Conservation (phyloP, 495 filamentous ascomycete genomes). For the Neurospora tetraspora region DNA sequence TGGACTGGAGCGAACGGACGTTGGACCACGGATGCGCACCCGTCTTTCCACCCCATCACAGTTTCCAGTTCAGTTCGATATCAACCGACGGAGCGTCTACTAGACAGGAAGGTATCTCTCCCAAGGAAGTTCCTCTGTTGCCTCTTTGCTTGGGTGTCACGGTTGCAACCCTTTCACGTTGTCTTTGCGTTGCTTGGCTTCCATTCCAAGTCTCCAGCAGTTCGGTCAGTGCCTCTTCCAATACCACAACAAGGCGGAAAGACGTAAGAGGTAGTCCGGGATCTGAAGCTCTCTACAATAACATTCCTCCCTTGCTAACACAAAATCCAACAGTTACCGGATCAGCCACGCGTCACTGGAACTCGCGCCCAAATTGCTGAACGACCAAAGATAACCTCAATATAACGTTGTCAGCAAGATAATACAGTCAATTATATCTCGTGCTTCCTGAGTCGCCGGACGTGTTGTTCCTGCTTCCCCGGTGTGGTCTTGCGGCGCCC, state of each 20-base stretch:
- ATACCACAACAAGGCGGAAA: not conserved
- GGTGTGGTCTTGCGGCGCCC: slow-evolving; percentile 5
- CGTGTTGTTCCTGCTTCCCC: slow-evolving; percentile 7
- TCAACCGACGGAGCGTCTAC: not conserved
- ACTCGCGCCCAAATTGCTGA: not conserved
- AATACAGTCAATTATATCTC: not conserved
- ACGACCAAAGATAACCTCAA: not conserved
- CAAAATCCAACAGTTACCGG: not conserved
- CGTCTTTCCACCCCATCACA: not conserved
- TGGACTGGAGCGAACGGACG: not conserved
- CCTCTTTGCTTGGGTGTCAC: not conserved
- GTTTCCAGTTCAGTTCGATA: not conserved
- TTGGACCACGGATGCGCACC: not conserved
- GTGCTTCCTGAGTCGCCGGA: slow-evolving; percentile 1
- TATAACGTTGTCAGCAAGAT: not conserved
- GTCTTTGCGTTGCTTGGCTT: not conserved
- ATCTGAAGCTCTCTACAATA: not conserved
- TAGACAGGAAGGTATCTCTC: not conserved
- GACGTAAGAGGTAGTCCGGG: not conserved
- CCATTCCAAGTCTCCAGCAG: not conserved
- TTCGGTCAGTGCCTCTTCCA: not conserved
- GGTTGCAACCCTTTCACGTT: not conserved
- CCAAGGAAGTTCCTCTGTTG: not conserved
- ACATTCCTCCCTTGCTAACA: not conserved
- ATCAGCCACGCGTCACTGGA: not conserved